phyloP scores from a whole-genome alignment of 371 early-diverging fungal genomes.

The Mortierella sp. region DNA sequence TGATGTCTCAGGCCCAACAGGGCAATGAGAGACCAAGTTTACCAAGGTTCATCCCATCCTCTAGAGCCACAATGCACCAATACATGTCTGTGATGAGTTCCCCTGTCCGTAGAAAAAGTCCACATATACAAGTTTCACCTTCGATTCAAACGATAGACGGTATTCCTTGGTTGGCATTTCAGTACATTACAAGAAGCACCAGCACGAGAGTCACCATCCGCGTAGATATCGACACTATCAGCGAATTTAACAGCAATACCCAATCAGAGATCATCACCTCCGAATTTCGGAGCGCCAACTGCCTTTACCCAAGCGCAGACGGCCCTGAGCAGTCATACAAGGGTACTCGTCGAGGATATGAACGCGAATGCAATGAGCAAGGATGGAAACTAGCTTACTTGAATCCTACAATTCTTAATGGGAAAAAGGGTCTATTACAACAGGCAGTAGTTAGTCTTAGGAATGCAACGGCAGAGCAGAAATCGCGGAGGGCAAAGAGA shows the following conservation, averaged over 20 bases:
- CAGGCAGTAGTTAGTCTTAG: constrained; percentile 41
- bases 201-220: constrained; percentile 9
- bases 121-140: not conserved
- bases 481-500: constrained; percentile 40
- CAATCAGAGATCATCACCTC: not conserved
- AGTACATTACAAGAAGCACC: constrained; percentile 18
- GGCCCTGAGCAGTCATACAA: constrained; percentile 36
- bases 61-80: constrained; percentile 4
- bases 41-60: not conserved
- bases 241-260: constrained; percentile 5
- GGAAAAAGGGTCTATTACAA: constrained; percentile 35
- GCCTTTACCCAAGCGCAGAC: constrained; percentile 47
- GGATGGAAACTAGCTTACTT: constrained; percentile 44
- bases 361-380: constrained; percentile 49
- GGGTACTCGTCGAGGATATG: constrained; percentile 38
- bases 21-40: not conserved
- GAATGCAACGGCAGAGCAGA: constrained; percentile 27
- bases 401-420: constrained; percentile 22
- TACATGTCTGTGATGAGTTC: constrained; percentile 20
- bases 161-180: constrained; percentile 40
- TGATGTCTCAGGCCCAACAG: not conserved
- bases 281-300: constrained; percentile 27
- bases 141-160: constrained; percentile 8
- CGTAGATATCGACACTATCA: constrained; percentile 23
- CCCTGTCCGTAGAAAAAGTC: not conserved